Percentiles rank a stretch among this genome's conserved stretches.
These are phyloP conservation scores for Platanthera guangdongensis DNA, from an alignment of 106 monocot genomes.

Conservation along the genomic window DNA sequence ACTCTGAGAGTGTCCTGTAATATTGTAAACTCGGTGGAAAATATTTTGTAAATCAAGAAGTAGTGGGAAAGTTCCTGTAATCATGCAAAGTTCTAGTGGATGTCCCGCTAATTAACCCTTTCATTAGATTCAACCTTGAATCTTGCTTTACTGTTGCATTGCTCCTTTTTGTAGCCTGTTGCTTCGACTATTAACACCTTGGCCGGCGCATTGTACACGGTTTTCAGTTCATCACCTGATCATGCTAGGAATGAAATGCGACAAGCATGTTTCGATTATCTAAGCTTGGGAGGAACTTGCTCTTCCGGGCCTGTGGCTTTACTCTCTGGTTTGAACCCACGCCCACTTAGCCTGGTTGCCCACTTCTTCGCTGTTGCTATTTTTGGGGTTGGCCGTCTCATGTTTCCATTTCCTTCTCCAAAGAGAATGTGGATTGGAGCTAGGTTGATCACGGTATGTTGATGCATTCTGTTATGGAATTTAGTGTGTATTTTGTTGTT, in stretches of 20 bases:
- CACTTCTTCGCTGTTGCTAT: constrained; percentile 94
- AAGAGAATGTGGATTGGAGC: constrained; percentile 67
- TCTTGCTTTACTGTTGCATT: background rate
- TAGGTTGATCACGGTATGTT: constrained; percentile 66
- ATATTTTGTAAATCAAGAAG: no score
- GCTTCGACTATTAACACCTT: constrained; percentile 92
- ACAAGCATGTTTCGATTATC: constrained; percentile 83
- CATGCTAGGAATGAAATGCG: constrained; percentile 76
- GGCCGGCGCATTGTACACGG: constrained; percentile 78
- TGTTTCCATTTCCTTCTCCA: constrained; percentile 73
- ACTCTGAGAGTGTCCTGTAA: no score
- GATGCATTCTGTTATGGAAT: background rate
- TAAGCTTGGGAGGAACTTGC: constrained; percentile 73
- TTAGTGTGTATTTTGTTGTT: background rate
- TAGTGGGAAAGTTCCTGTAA: no score
- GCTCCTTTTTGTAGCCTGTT: constrained; percentile 53
- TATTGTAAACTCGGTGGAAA: no score
- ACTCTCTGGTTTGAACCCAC: constrained; percentile 71
- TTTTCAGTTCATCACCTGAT: constrained; percentile 74
- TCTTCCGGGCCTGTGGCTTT: constrained; percentile 67
- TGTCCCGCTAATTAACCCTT: no score
- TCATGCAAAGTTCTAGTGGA: no score
- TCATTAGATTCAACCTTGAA: background rate
- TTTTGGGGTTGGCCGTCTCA: constrained; percentile 81
- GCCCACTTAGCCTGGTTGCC: constrained; percentile 61